Conservation (phyloP, 257 asterid species). For the Scutellaria minor region DNA sequence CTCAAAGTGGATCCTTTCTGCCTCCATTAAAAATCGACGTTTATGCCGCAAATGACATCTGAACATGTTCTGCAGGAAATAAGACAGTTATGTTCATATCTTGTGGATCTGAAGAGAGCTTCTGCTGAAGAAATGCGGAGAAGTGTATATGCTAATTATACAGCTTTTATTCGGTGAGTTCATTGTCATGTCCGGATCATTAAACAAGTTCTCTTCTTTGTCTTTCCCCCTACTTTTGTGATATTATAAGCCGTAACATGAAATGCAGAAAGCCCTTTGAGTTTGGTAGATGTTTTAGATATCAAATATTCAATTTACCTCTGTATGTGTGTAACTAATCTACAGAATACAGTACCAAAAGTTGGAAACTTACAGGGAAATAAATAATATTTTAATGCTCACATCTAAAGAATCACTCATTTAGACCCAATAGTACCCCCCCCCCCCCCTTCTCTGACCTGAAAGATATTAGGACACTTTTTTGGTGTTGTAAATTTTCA, state of each 20-base stretch:
- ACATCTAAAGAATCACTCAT: background rate
- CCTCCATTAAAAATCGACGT: conserved; percentile 11
- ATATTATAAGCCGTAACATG: conserved; percentile 15
- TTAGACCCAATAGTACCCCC: background rate
- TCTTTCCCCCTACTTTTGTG: conserved; percentile 11
- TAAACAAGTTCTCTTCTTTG: background rate
- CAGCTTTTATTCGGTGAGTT: conserved; percentile 95
- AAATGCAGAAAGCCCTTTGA: conserved; percentile 28
- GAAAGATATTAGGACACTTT: background rate
- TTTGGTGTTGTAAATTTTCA: background rate
- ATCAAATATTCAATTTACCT: background rate
- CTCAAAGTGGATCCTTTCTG: conserved; percentile 16
- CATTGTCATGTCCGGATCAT: conserved; percentile 13
- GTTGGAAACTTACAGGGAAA: conserved; percentile 1
- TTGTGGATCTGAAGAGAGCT: conserved; percentile 92
- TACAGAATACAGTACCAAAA: background rate
- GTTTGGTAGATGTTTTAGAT: conserved; percentile 23
- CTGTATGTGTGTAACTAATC: background rate
- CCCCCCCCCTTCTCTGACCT: background rate
- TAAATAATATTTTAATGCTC: conserved; percentile 5
- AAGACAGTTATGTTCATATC: conserved; percentile 89
- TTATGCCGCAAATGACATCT: conserved; percentile 32
- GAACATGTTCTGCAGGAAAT: conserved; percentile 69
- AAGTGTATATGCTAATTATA: conserved; percentile 95
- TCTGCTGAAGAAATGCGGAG: conserved; percentile 99